Percentiles rank a stretch among this genome's conserved stretches.
Evolutionary conservation across 257 asterid genomes (phyloP).

Genomic region (Forsythia viridissima): DNA sequence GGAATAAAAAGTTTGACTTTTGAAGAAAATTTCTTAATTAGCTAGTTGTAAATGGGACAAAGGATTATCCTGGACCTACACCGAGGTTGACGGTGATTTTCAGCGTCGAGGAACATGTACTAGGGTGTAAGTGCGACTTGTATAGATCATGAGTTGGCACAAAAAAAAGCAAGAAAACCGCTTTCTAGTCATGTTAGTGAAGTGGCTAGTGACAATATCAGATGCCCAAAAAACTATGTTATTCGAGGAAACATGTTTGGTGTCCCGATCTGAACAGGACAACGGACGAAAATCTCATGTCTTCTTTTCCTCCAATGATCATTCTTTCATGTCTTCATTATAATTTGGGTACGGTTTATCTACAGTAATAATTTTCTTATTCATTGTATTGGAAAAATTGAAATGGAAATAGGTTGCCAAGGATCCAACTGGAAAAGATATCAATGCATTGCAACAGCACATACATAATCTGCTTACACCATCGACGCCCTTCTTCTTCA

Average conservation of each 20-base stretch:
- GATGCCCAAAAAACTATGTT: not conserved
- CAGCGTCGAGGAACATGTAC: too few relatives aligned
- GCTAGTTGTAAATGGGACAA: too few relatives aligned
- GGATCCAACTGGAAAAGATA: conserved; percentile 53
- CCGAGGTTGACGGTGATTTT: too few relatives aligned
- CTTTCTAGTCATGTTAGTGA: too few relatives aligned
- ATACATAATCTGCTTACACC: conserved; percentile 45
- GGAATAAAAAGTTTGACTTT: too few relatives aligned
- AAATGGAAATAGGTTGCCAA: conserved; percentile 45
- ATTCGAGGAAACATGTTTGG: too few relatives aligned
- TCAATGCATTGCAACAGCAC: conserved; percentile 54
- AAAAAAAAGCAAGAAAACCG: too few relatives aligned
- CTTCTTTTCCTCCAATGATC: too few relatives aligned
- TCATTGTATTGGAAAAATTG: conserved; percentile 3
- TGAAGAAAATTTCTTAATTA: not conserved
- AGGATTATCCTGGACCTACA: too few relatives aligned
- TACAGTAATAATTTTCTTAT: not conserved
- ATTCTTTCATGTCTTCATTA: not conserved
- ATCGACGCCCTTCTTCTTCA: conserved; percentile 56
- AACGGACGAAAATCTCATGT: not conserved
- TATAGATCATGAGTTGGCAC: too few relatives aligned
- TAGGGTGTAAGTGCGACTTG: too few relatives aligned
- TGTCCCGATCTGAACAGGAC: not conserved
- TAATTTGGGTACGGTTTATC: not conserved
- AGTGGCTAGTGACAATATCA: too few relatives aligned